These are phyloP conservation scores for Trichoderma breve DNA, from an alignment of 2,329 filamentous ascomycete genomes.

Conservation along the genomic window DNA sequence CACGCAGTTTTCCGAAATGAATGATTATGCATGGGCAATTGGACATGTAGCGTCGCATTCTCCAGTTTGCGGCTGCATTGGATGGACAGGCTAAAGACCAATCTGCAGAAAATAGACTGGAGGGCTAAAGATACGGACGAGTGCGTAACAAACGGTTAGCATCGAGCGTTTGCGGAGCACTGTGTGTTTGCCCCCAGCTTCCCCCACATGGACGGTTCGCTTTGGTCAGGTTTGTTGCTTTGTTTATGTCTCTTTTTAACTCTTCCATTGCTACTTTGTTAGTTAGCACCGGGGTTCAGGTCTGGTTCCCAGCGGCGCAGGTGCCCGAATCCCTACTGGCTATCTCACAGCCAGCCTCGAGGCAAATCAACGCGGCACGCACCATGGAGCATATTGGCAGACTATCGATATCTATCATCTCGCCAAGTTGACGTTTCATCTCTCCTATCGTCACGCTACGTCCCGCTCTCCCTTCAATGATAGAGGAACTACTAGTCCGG, in stretches of 20 bases:
- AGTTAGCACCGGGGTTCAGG: background rate
- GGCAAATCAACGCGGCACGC: background rate
- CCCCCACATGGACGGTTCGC: background rate
- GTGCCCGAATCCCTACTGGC: background rate
- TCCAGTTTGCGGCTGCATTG: background rate
- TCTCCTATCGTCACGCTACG: background rate
- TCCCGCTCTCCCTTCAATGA: background rate
- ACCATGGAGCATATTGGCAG: background rate
- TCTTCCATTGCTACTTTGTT: background rate
- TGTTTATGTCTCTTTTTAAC: background rate
- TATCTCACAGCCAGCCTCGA: background rate
- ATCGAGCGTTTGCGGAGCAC: constrained; percentile 8
- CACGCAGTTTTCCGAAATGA: constrained; percentile 3
- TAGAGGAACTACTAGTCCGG: background rate
- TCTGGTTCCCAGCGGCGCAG: background rate
- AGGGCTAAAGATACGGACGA: constrained; percentile 4
- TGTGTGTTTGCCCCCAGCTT: background rate
- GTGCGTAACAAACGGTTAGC: constrained; percentile 12
- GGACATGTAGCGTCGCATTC: constrained; percentile 5
- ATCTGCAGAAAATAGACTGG: background rate
- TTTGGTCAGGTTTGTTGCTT: background rate
- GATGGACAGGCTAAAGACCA: constrained; percentile 6
- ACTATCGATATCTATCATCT: background rate
- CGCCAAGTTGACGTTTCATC: background rate
- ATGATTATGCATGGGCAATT: background rate